Evolutionary conservation across 306 rosid species (phyloP).

Genomic region (Canavalia ensiformis): DNA sequence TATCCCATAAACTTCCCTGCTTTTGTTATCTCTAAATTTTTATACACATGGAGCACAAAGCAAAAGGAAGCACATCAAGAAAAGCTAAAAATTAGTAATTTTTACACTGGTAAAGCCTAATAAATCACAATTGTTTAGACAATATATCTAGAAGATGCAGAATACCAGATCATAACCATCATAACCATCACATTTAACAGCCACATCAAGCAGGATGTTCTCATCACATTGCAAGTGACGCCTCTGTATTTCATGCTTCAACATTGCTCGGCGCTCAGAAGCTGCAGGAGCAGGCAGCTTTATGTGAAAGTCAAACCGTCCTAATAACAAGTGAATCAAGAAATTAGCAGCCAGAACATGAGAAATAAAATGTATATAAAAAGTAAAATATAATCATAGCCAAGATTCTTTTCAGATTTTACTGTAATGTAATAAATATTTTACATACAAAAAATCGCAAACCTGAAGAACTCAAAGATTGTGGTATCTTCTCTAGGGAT

Average conservation of each 20-base stretch:
- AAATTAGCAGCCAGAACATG: conserved; percentile 44
- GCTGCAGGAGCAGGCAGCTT: conserved; percentile 94
- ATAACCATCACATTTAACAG: conserved; percentile 93
- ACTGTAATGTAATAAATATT: conserved; percentile 17
- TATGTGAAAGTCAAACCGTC: conserved; percentile 91
- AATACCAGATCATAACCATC: conserved; percentile 98
- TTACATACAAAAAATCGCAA: conserved; percentile 46
- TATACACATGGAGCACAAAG: conserved; percentile 31
- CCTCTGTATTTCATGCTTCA: conserved; percentile 84
- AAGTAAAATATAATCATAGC: not conserved
- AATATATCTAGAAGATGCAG: conserved; percentile 20
- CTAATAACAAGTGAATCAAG: conserved; percentile 54
- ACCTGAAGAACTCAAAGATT: conserved; percentile 92
- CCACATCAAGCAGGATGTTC: conserved; percentile 75
- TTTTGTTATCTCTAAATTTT: conserved; percentile 40
- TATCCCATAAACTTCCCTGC: conserved; percentile 12
- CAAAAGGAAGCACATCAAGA: conserved; percentile 18
- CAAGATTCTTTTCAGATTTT: conserved; percentile 26
- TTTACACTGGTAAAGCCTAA: conserved; percentile 6
- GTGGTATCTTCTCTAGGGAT: conserved; percentile 82
- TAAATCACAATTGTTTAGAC: conserved; percentile 23
- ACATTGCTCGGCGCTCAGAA: conserved; percentile 82
- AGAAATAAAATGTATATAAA: conserved; percentile 34
- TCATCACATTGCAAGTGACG: conserved; percentile 81
- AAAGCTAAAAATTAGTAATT: conserved; percentile 34